Base-by-base conservation (phyloP, 169 alveolate species). In the Hepatocystis sp. region DNA sequence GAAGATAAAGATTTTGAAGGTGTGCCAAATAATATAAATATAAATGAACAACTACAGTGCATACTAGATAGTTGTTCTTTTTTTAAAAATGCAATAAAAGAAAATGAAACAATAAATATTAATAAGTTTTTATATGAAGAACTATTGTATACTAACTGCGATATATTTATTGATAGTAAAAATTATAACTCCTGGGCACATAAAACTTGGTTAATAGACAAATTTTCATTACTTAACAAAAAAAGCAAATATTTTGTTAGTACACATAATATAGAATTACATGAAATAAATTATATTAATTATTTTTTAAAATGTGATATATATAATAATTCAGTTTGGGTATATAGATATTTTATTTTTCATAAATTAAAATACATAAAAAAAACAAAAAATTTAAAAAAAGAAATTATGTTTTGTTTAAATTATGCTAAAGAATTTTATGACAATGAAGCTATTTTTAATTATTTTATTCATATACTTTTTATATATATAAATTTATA, bases 181-280 rank as follows among this genome's bases (percentile, higher is more conserved):
- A 78, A 78, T 78, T 78, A 78, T 53, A 78, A 78, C 27, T 78
- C 88, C 10, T 78, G 88, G 88, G 88, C 88, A 52, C 76, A 60
- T 52, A 78, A 78, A 61, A 60, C 84, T 21, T 78, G 88, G 88
- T 40, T 78, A 60, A 28, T 78, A 3, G 81, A 78, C n/a, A 68
- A 68, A 58, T 68, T 68, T 55, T 30, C 44, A 3, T 11, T 68
- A 25, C 27, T 58, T 8, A 55, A 68, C 15, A 68, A 56, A 55
- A 30, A 68, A 55, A 39, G 56, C n/a, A n/a, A n/a, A n/a, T 36
- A 36, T 36, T 36, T 36, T 36, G 15, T 7, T 7, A 36, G 5
- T 36, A 7, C 10, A 7, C 47, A 36, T 7, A 36, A 36, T 36
- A 10, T 7, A 7, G 47, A 36, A 36, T 19, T 78, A 13, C 78